Percentiles rank a stretch among this genome's conserved stretches.
Conservation (phyloP, 768 basidiomycete genomes). For the Exsudoporus frostii region DNA sequence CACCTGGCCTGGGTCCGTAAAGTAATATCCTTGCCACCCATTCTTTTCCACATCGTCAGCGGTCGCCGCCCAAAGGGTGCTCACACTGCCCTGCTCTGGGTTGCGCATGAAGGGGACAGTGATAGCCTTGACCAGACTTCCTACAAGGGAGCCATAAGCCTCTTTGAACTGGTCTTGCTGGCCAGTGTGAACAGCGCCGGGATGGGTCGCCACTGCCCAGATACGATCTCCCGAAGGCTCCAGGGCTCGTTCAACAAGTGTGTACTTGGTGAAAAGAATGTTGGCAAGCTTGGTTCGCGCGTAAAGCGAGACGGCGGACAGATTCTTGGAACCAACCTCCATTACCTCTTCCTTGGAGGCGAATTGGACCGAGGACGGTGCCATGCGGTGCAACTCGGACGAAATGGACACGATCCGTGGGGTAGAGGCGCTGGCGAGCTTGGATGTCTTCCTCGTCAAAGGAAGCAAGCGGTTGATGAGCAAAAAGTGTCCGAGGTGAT, state of each 20-base stretch:
- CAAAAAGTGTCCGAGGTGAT: background rate
- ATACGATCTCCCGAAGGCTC: background rate
- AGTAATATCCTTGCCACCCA: constrained; percentile 26
- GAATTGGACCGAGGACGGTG: background rate
- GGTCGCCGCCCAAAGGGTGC: constrained; percentile 34
- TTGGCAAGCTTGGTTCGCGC: constrained; percentile 2
- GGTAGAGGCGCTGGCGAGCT: background rate
- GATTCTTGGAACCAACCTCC: background rate
- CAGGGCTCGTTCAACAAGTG: constrained; percentile 1
- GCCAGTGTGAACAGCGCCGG: background rate
- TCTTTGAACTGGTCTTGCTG: constrained; percentile 4
- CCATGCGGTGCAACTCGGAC: constrained; percentile 2
- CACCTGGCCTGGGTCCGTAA: constrained; percentile 8
- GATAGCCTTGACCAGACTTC: constrained; percentile 15
- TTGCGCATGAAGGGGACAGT: constrained; percentile 28
- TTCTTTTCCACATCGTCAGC: constrained; percentile 4
- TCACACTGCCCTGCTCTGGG: constrained; percentile 24
- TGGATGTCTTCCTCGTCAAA: constrained; percentile 1
- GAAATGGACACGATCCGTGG: constrained; percentile 6
- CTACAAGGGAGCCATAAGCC: background rate
- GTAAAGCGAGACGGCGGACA: constrained; percentile 5
- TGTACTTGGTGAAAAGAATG: background rate
- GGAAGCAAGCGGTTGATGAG: constrained; percentile 1
- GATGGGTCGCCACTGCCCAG: background rate
- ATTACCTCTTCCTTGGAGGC: background rate